Conservation (phyloP, 2,329 filamentous ascomycete genomes). For the Waltergamsia citrina region DNA sequence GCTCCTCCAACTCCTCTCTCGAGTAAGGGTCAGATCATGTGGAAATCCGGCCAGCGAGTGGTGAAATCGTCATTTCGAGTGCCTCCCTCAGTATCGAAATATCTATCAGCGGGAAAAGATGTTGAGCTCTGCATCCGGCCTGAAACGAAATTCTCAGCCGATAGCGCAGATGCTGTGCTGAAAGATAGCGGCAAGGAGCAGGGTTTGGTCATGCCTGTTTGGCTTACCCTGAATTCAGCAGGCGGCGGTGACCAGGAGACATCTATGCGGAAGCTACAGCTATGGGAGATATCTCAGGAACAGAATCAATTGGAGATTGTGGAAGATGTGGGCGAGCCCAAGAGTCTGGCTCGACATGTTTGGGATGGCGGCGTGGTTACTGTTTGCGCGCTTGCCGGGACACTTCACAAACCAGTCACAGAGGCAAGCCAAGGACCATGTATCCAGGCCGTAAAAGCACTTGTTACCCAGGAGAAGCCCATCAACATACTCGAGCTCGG, state of each 20-base stretch:
- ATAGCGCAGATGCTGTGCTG: conserved; percentile 1
- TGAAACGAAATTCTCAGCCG: not conserved
- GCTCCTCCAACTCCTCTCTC: conserved; percentile 11
- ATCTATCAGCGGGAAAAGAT: conserved; percentile 11
- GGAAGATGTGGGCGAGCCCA: conserved; percentile 44
- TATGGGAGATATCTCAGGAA: conserved; percentile 12
- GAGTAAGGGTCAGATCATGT: conserved; percentile 14
- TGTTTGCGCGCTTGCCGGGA: conserved; percentile 19
- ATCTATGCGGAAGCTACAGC: conserved; percentile 17
- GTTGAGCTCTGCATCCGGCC: conserved; percentile 7
- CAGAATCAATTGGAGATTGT: conserved; percentile 30
- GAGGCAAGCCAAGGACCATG: conserved; percentile 14
- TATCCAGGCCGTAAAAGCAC: conserved; percentile 18
- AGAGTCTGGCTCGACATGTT: conserved; percentile 47
- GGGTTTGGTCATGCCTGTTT: conserved; percentile 34
- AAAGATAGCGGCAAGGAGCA: conserved; percentile 6
- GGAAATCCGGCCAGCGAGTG: conserved; percentile 27
- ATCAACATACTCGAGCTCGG: conserved; percentile 44
- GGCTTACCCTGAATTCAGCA: conserved; percentile 24
- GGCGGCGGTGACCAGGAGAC: conserved; percentile 11
- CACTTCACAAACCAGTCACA: conserved; percentile 14
- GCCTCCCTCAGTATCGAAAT: conserved; percentile 11
- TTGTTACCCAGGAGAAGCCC: conserved; percentile 14
- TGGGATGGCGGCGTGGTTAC: conserved; percentile 48
- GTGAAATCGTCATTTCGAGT: conserved; percentile 22